phyloP scores from a whole-genome alignment of 1,139 yeast species.

The Suhomyces kunorum region DNA sequence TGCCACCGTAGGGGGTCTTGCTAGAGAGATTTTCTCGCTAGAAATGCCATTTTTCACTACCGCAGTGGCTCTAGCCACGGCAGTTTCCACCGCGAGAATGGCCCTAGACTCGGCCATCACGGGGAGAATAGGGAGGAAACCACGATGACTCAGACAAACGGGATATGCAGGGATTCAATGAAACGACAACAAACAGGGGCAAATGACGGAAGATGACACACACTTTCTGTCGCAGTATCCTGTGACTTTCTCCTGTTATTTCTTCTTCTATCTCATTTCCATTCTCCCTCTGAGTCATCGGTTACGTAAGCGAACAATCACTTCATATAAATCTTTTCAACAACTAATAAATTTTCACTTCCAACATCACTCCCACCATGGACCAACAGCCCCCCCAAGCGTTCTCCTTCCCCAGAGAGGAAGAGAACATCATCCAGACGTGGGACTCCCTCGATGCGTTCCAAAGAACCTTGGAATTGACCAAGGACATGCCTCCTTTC shows the following conservation, averaged over 20 bases:
- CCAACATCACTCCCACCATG: too few relatives aligned
- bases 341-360: too few relatives aligned
- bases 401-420: slow-evolving; percentile 80
- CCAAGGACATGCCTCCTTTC: slow-evolving; percentile 83
- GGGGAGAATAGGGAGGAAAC: too few relatives aligned
- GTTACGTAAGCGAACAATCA: slow-evolving; percentile 2
- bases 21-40: too few relatives aligned
- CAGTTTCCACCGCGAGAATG: not conserved
- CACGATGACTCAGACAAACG: too few relatives aligned
- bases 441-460: slow-evolving; percentile 96
- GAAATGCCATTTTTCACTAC: too few relatives aligned
- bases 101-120: slow-evolving; percentile 1
- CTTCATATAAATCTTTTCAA: not conserved
- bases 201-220: not conserved
- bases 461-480: slow-evolving; percentile 78
- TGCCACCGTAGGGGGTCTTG: slow-evolving; percentile 16
- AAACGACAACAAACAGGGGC: not conserved
- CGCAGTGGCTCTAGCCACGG: not conserved
- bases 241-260: too few relatives aligned
- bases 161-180: too few relatives aligned
- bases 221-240: too few relatives aligned
- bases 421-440: slow-evolving; percentile 70
- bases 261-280: too few relatives aligned
- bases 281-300: slow-evolving; percentile 6
- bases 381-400: slow-evolving; percentile 36